phyloP scores from a whole-genome alignment of 257 asterid genomes.

The Nicotiana tabacum region DNA sequence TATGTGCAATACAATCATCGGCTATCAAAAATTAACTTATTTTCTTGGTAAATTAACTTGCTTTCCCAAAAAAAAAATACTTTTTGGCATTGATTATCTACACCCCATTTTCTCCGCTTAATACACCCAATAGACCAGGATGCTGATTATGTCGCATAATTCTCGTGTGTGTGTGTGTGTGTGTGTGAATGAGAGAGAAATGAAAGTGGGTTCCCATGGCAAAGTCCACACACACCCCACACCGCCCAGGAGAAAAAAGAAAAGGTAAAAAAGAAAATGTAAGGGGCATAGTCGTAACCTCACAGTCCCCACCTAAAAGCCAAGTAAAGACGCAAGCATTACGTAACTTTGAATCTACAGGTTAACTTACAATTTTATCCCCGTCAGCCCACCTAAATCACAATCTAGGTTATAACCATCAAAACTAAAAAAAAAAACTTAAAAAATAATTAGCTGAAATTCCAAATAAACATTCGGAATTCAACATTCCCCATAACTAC shows the following conservation, averaged over 20 bases:
- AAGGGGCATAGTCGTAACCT: slow-evolving; percentile 24
- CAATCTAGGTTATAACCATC: slow-evolving; percentile 14
- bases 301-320: slow-evolving; percentile 21
- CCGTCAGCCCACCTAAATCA: slow-evolving; percentile 16
- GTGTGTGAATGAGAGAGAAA: background rate
- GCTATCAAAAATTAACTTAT: background rate
- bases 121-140: too few species aligned
- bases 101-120: too few species aligned
- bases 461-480: background rate
- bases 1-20: background rate
- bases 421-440: background rate
- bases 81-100: too few species aligned
- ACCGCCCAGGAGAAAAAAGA: background rate
- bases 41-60: background rate
- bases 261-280: background rate
- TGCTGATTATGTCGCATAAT: too few species aligned
- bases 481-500: slow-evolving; percentile 1
- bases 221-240: background rate
- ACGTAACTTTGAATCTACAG: slow-evolving; percentile 17
- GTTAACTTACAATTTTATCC: slow-evolving; percentile 30
- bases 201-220: background rate
- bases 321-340: slow-evolving; percentile 1
- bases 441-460: background rate
- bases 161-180: background rate
- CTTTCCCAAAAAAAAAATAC: too few species aligned